Evolutionary conservation across 2,329 filamentous ascomycete species (phyloP).

Genomic region (Xylariaceae sp.): DNA sequence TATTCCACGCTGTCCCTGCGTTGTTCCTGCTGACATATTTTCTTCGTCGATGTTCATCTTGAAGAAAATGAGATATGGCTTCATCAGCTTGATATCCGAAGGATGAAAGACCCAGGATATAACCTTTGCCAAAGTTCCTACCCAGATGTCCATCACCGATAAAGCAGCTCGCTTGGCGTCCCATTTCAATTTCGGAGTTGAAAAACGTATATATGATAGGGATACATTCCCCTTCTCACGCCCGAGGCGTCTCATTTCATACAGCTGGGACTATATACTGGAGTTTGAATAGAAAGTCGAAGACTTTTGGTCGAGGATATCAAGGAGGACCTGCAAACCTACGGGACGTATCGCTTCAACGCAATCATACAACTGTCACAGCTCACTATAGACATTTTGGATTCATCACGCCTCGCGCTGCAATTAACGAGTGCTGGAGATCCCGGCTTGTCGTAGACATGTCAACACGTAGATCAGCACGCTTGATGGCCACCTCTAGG

Average conservation of each 20-base stretch:
- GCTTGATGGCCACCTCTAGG: slow-evolving; percentile 29
- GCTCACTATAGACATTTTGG: background rate
- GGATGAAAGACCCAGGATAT: slow-evolving; percentile 2
- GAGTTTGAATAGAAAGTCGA: background rate
- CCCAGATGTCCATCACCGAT: slow-evolving; percentile 5
- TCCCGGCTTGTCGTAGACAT: slow-evolving; percentile 24
- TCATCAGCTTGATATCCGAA: background rate
- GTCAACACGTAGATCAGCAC: slow-evolving; percentile 32
- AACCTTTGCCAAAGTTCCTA: slow-evolving; percentile 11
- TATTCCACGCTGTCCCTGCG: too few species aligned
- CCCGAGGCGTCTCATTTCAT: background rate
- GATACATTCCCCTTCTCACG: background rate
- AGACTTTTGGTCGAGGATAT: background rate
- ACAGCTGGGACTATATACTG: background rate
- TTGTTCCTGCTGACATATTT: background rate
- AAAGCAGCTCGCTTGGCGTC: background rate
- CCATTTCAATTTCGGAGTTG: slow-evolving; percentile 21
- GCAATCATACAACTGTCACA: background rate
- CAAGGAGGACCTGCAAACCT: background rate
- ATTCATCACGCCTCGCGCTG: background rate
- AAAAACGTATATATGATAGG: background rate
- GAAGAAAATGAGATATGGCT: background rate
- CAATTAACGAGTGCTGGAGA: background rate
- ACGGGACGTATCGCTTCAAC: slow-evolving; percentile 5
- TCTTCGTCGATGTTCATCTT: background rate